A percentile compares a stretch with the other conserved stretches of the same genome.
These are phyloP conservation scores for Penicillium bovifimosum DNA, from an alignment of 495 filamentous ascomycete genomes.

Conservation along the genomic window DNA sequence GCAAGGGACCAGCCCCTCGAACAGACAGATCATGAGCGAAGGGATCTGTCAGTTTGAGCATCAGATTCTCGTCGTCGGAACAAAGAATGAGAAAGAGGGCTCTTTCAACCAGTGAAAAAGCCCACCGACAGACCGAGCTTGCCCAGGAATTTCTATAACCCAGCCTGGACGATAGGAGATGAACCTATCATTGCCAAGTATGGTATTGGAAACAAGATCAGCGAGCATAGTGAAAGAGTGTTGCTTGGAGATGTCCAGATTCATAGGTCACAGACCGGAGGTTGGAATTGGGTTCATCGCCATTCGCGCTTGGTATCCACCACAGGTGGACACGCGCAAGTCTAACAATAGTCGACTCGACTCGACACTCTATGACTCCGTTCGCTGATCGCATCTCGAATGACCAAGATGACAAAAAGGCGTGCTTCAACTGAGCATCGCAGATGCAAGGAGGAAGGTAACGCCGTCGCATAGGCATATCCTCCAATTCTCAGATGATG, in stretches of 20 bases:
- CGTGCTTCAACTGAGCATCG: constrained; percentile 27
- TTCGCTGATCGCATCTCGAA: constrained; percentile 5
- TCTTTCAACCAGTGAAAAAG: constrained; percentile 25
- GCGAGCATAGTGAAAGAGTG: background rate
- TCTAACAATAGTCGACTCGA: constrained; percentile 3
- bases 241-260: constrained; percentile 7
- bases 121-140: constrained; percentile 29
- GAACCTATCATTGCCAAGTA: constrained; percentile 36
- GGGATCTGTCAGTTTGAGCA: constrained; percentile 13
- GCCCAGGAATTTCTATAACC: constrained; percentile 30
- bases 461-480: constrained; percentile 21
- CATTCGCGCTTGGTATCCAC: constrained; percentile 15
- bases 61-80: constrained; percentile 23
- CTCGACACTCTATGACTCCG: background rate
- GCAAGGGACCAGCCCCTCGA: constrained; percentile 17
- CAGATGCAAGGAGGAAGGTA: constrained; percentile 32
- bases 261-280: constrained; percentile 21
- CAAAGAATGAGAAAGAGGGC: constrained; percentile 16
- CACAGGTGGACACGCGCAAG: constrained; percentile 17
- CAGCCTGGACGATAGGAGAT: constrained; percentile 49
- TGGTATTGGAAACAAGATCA: constrained; percentile 1
- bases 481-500: constrained; percentile 24
- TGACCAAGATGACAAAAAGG: constrained; percentile 10
- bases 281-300: background rate
- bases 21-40: constrained; percentile 13